Evolutionary conservation across 2,329 filamentous ascomycete species (phyloP), one percentile per base, ranked within the genome.

Genomic region (Pestalotiopsis sp.): DNA sequence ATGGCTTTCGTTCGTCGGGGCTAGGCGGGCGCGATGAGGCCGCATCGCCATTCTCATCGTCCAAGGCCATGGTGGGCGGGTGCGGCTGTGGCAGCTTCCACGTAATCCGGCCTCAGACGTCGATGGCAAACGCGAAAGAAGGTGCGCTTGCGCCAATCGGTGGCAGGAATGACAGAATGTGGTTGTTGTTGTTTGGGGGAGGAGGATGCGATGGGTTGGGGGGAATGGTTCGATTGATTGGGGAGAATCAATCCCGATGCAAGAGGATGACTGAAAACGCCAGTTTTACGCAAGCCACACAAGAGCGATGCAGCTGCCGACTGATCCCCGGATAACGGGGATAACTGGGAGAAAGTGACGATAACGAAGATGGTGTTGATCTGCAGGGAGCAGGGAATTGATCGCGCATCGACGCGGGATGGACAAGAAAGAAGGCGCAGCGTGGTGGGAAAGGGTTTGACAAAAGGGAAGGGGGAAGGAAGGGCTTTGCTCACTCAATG

Each of bases 11-110:
- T 20, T 41, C 58, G 39, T 63, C 66, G 31, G 68, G 68, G 57
- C 66, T 70, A 41, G 66, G 62, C 23, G 66, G 66, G n/a, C 68
- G 68, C 49, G 68, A 70, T 41, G 68, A 66, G 60, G 31, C 65
- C 39, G 65, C 65, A 57, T 69, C 68, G 66, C 68, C 68, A 66
- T 69, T 69, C 38, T 66, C 68, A 20, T 69, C 68, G 57, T 56
- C 59, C 52, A 25, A 31, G 39, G 36, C 65, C 64, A 69, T 69
- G n/a, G 17, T 62, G 59, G 31, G 27, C 31, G 31, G 67, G 31
- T 49, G 62, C 23, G 36, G 23, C 38, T 64, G 62, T 20, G 59
- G 25, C 59, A 20, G 59, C 27, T 38, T 14, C 13, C 14, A 36
- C 12, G 59, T 27, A 39, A 39, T 39, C n/a, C 59, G 27, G 31